A percentile compares a stretch with the other conserved stretches of the same genome.
These are phyloP conservation scores for Pseudoscleropodium purum DNA, from an alignment of 225 moss, liverwort and hornwort genomes.

Conservation along the genomic window DNA sequence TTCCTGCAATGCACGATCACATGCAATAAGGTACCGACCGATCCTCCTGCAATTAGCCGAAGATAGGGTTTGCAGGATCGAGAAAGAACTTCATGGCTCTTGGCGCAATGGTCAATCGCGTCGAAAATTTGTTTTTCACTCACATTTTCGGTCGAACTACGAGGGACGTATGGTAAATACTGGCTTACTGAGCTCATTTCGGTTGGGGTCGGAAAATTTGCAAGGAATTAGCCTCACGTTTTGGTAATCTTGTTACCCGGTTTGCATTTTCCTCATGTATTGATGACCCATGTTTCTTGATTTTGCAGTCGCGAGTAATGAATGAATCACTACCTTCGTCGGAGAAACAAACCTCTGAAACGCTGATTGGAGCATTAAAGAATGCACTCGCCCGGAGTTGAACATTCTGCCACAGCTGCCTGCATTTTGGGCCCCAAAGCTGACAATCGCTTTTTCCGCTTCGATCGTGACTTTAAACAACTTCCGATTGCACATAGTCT, in stretches of 20 bases:
- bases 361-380: conserved; percentile 16
- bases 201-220: not conserved
- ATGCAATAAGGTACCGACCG: conserved; percentile 11
- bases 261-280: not conserved
- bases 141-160: not conserved
- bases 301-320: conserved; percentile 11
- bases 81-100: not conserved
- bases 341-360: conserved; percentile 10
- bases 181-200: not conserved
- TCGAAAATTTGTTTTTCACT: too few relatives aligned
- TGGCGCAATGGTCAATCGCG: not conserved
- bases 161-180: not conserved
- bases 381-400: not conserved
- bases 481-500: not conserved
- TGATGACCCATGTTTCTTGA: not conserved
- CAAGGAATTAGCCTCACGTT: not conserved
- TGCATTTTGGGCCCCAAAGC: not conserved
- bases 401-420: not conserved
- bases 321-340: not conserved
- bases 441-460: not conserved
- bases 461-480: not conserved
- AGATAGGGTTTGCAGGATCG: not conserved
- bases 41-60: not conserved
- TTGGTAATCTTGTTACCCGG: not conserved
- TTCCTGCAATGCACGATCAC: conserved; percentile 28